These are phyloP conservation scores for Scheffersomyces parashehatae DNA, from an alignment of 1,139 yeast genomes.

Conservation along the genomic window DNA sequence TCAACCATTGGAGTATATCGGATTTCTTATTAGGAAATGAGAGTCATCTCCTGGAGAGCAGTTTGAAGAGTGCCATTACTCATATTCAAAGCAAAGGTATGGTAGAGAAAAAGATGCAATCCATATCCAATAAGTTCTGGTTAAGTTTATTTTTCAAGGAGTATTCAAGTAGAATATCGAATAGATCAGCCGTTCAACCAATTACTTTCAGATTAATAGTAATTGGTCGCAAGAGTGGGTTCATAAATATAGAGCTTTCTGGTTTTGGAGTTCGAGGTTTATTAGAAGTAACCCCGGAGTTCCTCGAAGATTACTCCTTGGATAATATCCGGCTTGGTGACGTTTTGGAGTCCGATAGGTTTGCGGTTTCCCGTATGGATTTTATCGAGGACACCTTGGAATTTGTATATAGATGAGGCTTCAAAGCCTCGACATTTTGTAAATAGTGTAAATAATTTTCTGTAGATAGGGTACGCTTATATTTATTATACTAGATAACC, in stretches of 20 bases:
- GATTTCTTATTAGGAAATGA: slow-evolving; percentile 17
- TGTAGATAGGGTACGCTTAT: too few species aligned
- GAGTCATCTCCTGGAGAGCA: slow-evolving; percentile 6
- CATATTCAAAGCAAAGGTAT: slow-evolving; percentile 36
- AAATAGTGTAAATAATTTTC: too few species aligned
- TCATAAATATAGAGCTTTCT: slow-evolving; percentile 24
- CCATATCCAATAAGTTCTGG: slow-evolving; percentile 37
- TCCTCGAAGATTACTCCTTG: slow-evolving; percentile 19
- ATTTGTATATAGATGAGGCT: slow-evolving; percentile 13
- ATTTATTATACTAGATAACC: too few species aligned
- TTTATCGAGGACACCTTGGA: slow-evolving; percentile 34
- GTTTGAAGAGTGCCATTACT: slow-evolving; percentile 20
- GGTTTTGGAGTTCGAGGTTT: slow-evolving; percentile 29
- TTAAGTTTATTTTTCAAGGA: slow-evolving; percentile 36
- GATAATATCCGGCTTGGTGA: slow-evolving; percentile 26
- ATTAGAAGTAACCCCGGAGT: slow-evolving; percentile 21
- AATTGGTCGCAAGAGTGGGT: slow-evolving; percentile 24
- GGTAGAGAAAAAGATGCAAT: slow-evolving; percentile 25
- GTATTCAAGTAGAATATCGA: slow-evolving; percentile 20
- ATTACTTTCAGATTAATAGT: slow-evolving; percentile 28
- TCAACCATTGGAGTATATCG: slow-evolving; percentile 64
- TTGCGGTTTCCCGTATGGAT: slow-evolving; percentile 29
- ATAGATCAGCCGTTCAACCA: slow-evolving; percentile 13
- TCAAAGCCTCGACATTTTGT: too few species aligned
- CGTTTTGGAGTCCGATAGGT: slow-evolving; percentile 16